phyloP scores from a whole-genome alignment of 192 early-diverging fungal species.

The Backusella australiensis region DNA sequence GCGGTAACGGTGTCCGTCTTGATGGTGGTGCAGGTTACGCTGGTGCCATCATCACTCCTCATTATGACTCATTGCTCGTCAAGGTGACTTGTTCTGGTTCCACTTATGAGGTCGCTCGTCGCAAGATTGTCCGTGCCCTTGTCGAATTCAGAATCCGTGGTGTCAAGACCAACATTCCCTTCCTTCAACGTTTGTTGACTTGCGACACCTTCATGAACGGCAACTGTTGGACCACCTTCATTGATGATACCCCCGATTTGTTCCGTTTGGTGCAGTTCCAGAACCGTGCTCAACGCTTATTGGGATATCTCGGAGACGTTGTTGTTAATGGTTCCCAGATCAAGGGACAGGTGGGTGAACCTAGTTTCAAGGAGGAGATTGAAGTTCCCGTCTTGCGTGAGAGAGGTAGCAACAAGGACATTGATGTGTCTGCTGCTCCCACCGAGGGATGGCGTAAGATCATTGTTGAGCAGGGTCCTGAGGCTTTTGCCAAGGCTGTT shows the following conservation, averaged over 20 bases:
- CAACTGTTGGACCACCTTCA: constrained; percentile 95
- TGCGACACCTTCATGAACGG: constrained; percentile 81
- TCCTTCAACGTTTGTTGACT: constrained; percentile 84
- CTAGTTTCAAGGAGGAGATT: constrained; percentile 63
- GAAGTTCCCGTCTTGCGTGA: constrained; percentile 59
- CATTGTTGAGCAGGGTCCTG: constrained; percentile 79
- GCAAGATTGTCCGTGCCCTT: constrained; percentile 84
- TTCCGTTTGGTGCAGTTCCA: constrained; percentile 75
- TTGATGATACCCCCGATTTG: constrained; percentile 94
- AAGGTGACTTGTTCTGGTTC: constrained; percentile 87
- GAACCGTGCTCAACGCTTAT: constrained; percentile 84
- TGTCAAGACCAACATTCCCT: constrained; percentile 95
- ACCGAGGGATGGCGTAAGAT: constrained; percentile 88
- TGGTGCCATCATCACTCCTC: constrained; percentile 90
- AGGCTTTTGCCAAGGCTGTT: constrained; percentile 89
- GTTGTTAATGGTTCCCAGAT: constrained; percentile 90
- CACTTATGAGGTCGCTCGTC: constrained; percentile 87
- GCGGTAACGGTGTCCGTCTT: constrained; percentile 84
- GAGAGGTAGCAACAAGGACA: constrained; percentile 39
- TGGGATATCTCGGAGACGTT: constrained; percentile 89
- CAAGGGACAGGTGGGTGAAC: constrained; percentile 84
- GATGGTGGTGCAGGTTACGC: constrained; percentile 89
- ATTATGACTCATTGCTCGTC: constrained; percentile 94
- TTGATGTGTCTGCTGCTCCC: constrained; percentile 60
- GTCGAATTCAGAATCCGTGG: constrained; percentile 96